Evolutionary conservation across 305 asterid species (phyloP), one percentile per base, ranked within the genome.

Genomic region (Fraxinus platypoda): DNA sequence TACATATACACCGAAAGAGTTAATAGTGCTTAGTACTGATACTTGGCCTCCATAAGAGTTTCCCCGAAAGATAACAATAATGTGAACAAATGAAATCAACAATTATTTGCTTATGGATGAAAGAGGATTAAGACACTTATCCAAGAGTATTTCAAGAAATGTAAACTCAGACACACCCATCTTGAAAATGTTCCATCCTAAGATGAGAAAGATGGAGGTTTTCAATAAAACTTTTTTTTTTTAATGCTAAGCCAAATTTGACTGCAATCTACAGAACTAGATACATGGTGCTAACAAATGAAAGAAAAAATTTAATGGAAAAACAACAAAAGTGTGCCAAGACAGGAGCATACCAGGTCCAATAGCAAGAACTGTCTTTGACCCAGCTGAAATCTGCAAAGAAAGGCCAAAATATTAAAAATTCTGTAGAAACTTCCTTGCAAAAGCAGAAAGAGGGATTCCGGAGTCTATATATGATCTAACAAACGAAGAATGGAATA

Each of bases 291-390:
- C 4, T 30, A 26, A 46, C 12, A 73, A 1, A 31, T 3, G 34
- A 1, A 33, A 80, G 71, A 31, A 31, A 8, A 52, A 46, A 8
- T 46, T 13, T 49, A 35, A 15, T 64, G 1, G 6, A 26, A 64
- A 71, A 66, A 70, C 43, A 30, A 26, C 11, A 17, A 28, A 75
- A 64, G 23, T 8, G 34, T 28, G 23, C 28, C 37, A 46, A 59
- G 12, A 19, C 31, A 52, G 84, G 80, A 82, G 83, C 91, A 46
- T 82, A 95, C 99, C 99, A 25, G 99, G 99, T 57, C 99, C 99
- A 66, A 94, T 87, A 59, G 97, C 98, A 79, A 95, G 97, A 87
- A 95, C 98, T 2, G 97, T 95, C 83, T 87, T 94, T 62, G 99
- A 93, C 66, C 99, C 99, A 81, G 99, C 93, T 62, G 97, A 81